These are phyloP conservation scores for Rhizopogon sp. DNA, from an alignment of 768 basidiomycete genomes.

Conservation along the genomic window DNA sequence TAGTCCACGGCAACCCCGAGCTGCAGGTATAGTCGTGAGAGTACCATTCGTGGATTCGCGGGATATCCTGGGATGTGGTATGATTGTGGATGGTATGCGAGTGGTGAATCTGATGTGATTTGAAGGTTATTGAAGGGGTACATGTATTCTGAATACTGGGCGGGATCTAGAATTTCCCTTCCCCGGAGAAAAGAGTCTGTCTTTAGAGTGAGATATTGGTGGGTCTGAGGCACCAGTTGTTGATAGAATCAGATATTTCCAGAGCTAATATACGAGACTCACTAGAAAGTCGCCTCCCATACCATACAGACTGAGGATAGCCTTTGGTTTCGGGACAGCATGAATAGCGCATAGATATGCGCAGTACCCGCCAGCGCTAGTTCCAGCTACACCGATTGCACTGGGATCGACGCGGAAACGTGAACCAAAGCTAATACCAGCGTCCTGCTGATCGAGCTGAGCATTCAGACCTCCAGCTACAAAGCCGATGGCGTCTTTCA, in stretches of 20 bases:
- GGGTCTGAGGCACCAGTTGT: constrained; percentile 32
- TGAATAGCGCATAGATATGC: constrained; percentile 57
- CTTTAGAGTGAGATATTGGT: constrained; percentile 48
- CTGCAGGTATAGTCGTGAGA: constrained; percentile 55
- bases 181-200: constrained; percentile 47
- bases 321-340: constrained; percentile 48
- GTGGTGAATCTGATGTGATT: constrained; percentile 36
- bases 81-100: constrained; percentile 40
- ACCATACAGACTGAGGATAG: constrained; percentile 53
- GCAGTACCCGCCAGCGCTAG: constrained; percentile 60
- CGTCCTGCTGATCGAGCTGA: constrained; percentile 6
- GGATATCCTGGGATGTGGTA: constrained; percentile 53
- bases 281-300: constrained; percentile 58
- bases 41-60: constrained; percentile 56
- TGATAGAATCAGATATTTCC: not conserved
- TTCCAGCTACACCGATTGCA: constrained; percentile 48
- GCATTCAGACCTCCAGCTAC: constrained; percentile 23
- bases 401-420: constrained; percentile 36
- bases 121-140: constrained; percentile 32
- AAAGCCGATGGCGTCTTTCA: constrained; percentile 51
- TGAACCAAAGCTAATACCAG: not conserved
- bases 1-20: constrained; percentile 55
- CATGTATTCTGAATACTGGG: constrained; percentile 40
- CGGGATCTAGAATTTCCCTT: constrained; percentile 48
- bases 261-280: constrained; percentile 4